These are phyloP conservation scores for Daldinia eschscholtzii DNA, from an alignment of 2,329 filamentous ascomycete genomes.

Conservation along the genomic window DNA sequence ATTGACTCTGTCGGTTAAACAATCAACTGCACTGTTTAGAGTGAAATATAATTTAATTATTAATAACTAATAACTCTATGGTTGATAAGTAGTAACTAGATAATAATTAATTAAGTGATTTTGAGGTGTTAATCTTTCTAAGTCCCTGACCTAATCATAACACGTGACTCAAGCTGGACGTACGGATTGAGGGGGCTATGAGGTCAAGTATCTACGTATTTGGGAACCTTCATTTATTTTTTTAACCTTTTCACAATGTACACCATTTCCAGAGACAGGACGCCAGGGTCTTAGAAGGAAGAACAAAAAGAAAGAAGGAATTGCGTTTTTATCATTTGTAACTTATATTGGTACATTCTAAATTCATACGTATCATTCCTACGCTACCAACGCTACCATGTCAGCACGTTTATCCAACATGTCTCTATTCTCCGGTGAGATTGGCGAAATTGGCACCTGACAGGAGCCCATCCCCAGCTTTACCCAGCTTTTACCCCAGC, in stretches of 20 bases:
- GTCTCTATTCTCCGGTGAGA: background rate
- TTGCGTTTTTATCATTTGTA: background rate
- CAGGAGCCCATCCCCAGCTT: background rate
- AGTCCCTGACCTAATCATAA: background rate
- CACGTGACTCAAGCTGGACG: background rate
- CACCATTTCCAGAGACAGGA: background rate
- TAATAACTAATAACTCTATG: too few relatives aligned
- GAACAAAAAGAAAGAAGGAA: background rate
- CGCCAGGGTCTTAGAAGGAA: background rate
- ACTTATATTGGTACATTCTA: background rate
- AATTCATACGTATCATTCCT: background rate
- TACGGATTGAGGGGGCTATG: background rate
- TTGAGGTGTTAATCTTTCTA: too few relatives aligned
- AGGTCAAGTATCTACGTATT: background rate
- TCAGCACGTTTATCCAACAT: background rate
- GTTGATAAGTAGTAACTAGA: too few relatives aligned
- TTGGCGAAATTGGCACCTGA: constrained; percentile 4
- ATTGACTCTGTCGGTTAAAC: too few relatives aligned
- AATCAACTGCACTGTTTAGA: too few relatives aligned
- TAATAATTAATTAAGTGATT: too few relatives aligned
- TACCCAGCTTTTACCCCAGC: constrained; percentile 16
- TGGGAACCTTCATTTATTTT: background rate
- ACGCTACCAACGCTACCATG: background rate
- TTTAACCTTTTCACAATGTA: background rate
- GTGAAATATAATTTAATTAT: too few relatives aligned